Base-by-base conservation (phyloP, 208 protist genomes). In the Leishmania major region DNA sequence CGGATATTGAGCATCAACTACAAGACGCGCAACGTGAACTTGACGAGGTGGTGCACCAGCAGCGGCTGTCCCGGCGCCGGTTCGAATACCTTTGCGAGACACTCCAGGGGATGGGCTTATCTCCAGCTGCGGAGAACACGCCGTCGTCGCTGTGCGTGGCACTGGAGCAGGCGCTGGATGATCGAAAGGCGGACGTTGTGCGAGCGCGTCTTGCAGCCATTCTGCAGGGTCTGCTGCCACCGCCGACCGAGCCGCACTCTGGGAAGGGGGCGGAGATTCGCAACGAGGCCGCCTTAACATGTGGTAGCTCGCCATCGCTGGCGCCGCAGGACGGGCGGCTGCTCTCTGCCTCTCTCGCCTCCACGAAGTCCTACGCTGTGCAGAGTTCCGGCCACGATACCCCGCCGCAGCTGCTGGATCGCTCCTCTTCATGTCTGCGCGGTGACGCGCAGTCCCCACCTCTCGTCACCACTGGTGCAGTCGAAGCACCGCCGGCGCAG, bases 1-100 rank as follows among this genome's bases (percentile, higher is more conserved):
- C 83, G 13, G 91, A 94, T 70, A 76, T 94, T 2, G 89, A 94
- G 71, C 84, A 86, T 53, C 89, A 91, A 73, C 57, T 94, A 15
- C 89, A 92, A 45, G 55, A 3, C 7, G 28, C 92, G 69, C 91
- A 94, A 75, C 89, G 88, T 19, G 75, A 89, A 35, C 78, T 94
- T 19, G 87, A 91, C 81, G 84, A 83, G 62, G 77, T 89, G 22
- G 77, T 78, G 28, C 89, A 92, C 40, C 81, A 88, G 49, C 55
- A 82, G 31, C 87, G 83, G 2, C 40, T 71, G 15, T n/a, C 78
- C 17, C 81, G 84, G n/a, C 82, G 81, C 55, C 82, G 89, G 11
- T 40, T 88, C 62, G 71, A 51, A 17, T 81, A 60, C 31, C 64
- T 94, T 3, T 90, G 85, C 45, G 78, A 60, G 22, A 78, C 82